Percentiles rank a stretch among this genome's conserved stretches.
Evolutionary conservation across 352 stramenopile species (phyloP).

Genomic region (Phytophthora europaea): DNA sequence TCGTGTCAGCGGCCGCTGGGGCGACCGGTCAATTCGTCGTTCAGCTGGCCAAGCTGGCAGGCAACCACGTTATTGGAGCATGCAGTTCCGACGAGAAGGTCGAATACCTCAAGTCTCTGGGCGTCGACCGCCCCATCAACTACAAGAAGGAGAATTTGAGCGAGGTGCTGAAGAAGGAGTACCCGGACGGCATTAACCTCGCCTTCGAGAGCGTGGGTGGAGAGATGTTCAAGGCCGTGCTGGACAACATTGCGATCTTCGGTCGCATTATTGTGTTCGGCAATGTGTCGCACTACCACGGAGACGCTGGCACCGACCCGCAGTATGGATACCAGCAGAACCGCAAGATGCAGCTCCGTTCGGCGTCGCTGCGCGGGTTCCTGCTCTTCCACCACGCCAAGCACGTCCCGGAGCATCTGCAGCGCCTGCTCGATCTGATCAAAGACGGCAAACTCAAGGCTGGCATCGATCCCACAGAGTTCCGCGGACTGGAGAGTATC

Average conservation of each 20-base stretch:
- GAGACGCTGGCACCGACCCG: constrained; percentile 35
- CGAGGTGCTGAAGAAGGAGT: constrained; percentile 49
- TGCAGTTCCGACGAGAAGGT: constrained; percentile 82
- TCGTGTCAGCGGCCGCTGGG: constrained; percentile 52
- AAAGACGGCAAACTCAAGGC: constrained; percentile 60
- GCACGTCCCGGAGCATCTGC: constrained; percentile 45
- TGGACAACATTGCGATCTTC: constrained; percentile 65
- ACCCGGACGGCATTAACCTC: constrained; percentile 51
- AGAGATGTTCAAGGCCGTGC: constrained; percentile 44
- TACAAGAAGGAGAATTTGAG: constrained; percentile 67
- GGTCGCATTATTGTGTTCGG: constrained; percentile 75
- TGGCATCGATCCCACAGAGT: constrained; percentile 57
- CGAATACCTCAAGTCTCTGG: constrained; percentile 64
- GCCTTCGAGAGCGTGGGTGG: constrained; percentile 51
- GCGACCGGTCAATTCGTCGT: constrained; percentile 85
- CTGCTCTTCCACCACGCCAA: constrained; percentile 42
- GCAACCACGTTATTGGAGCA: constrained; percentile 65
- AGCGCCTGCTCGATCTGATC: constrained; percentile 58
- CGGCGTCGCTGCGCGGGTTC: constrained; percentile 59
- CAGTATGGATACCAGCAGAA: constrained; percentile 43
- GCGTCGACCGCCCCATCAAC: constrained; percentile 68
- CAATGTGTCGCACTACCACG: constrained; percentile 59
- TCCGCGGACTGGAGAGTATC: constrained; percentile 63
- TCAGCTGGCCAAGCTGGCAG: constrained; percentile 77
- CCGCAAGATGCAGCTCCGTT: constrained; percentile 45